Conservation (phyloP, 2,329 filamentous ascomycete species). For the Fusarium sublunatum region DNA sequence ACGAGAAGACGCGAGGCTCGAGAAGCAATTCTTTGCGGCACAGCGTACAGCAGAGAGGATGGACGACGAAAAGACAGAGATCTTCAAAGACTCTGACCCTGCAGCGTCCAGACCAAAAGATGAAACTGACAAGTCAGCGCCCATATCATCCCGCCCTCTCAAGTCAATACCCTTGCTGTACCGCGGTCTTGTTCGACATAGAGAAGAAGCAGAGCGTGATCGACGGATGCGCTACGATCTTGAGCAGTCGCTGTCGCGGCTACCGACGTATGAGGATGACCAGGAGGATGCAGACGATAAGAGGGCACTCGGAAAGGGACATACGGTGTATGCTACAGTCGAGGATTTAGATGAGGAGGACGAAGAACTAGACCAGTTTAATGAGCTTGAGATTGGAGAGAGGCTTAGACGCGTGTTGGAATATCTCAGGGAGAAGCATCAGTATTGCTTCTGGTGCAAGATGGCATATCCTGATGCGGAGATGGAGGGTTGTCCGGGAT, state of each 20-base stretch:
- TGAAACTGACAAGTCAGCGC: constrained; percentile 48
- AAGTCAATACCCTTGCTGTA: constrained; percentile 82
- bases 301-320: constrained; percentile 71
- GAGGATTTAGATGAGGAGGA: constrained; percentile 83
- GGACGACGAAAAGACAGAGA: constrained; percentile 63
- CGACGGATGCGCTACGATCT: constrained; percentile 72
- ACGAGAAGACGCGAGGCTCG: constrained; percentile 73
- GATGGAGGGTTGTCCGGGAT: constrained; percentile 90
- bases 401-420: constrained; percentile 73
- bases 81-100: constrained; percentile 18
- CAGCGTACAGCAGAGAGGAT: constrained; percentile 86
- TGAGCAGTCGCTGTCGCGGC: constrained; percentile 69
- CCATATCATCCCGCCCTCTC: constrained; percentile 63
- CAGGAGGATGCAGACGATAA: constrained; percentile 80
- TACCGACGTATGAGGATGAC: constrained; percentile 76
- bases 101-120: constrained; percentile 26
- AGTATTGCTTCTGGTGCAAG: constrained; percentile 98
- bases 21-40: constrained; percentile 78
- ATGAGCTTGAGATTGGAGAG: constrained; percentile 73
- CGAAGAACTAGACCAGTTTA: constrained; percentile 81
- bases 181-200: constrained; percentile 76
- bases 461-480: constrained; percentile 76
- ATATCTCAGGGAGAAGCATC: constrained; percentile 75
- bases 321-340: constrained; percentile 67
- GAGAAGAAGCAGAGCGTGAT: constrained; percentile 77